These are phyloP conservation scores for Sugiyamaella mastotermitis DNA, from an alignment of 805 yeast genomes.

Conservation along the genomic window DNA sequence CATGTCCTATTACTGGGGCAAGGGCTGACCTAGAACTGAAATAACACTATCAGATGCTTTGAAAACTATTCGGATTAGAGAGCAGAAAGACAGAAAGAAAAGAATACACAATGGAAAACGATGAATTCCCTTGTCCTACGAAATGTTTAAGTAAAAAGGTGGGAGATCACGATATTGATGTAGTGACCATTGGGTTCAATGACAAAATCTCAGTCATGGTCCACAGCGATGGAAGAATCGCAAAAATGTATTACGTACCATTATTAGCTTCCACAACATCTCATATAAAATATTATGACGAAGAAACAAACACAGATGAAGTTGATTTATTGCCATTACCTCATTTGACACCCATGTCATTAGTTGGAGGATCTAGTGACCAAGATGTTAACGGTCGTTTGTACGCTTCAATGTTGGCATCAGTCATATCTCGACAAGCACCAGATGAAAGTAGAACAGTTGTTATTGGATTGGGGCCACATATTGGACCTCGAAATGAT, in stretches of 20 bases:
- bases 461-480: constrained; percentile 29
- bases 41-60: too few species aligned
- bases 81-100: too few species aligned
- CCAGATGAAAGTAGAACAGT: constrained; percentile 28
- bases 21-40: too few species aligned
- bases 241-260: constrained; percentile 23
- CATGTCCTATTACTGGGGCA: too few species aligned
- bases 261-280: constrained; percentile 14
- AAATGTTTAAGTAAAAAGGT: too few species aligned
- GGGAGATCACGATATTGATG: constrained; percentile 23
- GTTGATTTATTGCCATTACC: constrained; percentile 20
- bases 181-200: constrained; percentile 23
- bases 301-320: constrained; percentile 3
- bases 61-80: too few species aligned
- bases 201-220: constrained; percentile 30
- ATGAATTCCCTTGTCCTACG: too few species aligned
- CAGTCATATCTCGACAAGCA: constrained; percentile 26
- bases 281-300: constrained; percentile 3
- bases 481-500: constrained; percentile 22
- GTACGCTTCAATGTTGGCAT: constrained; percentile 28
- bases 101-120: too few species aligned
- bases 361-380: constrained; percentile 19
- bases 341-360: constrained; percentile 21
- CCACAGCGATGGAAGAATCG: constrained; percentile 25
- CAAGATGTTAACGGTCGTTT: constrained; percentile 24